Evolutionary conservation across 139 green algal species (phyloP).

Genomic region (Chlamydomonas incerta): DNA sequence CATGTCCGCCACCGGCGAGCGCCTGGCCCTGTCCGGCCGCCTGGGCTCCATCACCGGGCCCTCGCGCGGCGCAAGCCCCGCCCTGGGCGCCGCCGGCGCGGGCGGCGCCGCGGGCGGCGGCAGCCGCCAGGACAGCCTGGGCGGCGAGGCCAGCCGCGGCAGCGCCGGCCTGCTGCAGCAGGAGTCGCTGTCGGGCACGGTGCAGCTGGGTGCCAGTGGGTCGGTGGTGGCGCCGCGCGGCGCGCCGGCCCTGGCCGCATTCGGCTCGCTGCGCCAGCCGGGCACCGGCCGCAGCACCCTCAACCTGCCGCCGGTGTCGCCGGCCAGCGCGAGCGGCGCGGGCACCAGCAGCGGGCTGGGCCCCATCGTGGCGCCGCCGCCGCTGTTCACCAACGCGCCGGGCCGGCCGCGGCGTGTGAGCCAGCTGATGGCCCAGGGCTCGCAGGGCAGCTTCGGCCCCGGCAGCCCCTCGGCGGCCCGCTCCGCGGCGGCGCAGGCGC

Average conservation of each 20-base stretch:
- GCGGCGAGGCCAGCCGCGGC: neutral
- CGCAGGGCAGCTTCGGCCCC: no score
- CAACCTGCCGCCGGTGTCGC: no score
- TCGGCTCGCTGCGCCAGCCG: neutral
- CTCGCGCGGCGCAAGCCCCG: neutral
- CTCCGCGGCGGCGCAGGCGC: neutral
- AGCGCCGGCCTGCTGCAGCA: no score
- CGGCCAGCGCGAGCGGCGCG: neutral
- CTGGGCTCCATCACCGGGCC: neutral
- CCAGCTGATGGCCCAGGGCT: neutral
- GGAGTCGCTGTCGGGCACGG: no score
- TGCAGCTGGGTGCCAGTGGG: neutral
- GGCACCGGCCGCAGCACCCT: no score
- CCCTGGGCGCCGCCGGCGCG: no score
- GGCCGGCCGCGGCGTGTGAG: no score
- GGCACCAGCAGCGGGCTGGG: neutral
- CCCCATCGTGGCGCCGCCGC: constrained; percentile 29
- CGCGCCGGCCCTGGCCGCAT: neutral
- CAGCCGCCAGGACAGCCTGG: neutral
- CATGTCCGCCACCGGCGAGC: neutral
- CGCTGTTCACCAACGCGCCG: neutral
- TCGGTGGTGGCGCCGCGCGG: neutral
- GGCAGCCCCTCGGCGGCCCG: no score
- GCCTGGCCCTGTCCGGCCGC: constrained; percentile 3
- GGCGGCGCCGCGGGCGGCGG: neutral